Evolutionary conservation across 2,329 filamentous ascomycete genomes (phyloP).

Genomic region (Fusarium fracticaudum): DNA sequence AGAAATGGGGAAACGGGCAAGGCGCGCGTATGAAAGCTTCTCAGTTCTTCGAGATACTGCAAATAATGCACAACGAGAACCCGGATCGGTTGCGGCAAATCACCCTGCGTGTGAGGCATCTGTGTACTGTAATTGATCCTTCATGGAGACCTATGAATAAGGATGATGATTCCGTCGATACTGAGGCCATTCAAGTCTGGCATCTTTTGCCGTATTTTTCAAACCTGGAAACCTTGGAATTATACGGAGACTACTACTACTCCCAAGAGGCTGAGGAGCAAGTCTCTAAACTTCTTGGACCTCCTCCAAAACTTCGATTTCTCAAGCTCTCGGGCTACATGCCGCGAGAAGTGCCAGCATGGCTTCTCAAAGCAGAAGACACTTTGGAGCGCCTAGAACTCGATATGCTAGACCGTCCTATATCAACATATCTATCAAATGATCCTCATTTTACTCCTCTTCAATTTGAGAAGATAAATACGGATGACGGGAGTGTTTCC

Average conservation of each 20-base stretch:
- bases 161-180: accelerated
- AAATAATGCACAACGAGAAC: not conserved
- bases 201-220: constrained; percentile 16
- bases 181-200: constrained; percentile 9
- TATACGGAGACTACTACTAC: not conserved
- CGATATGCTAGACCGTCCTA: constrained; percentile 17
- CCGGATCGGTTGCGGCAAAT: not conserved
- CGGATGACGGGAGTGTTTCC: not conserved
- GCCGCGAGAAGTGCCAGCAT: constrained; percentile 4
- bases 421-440: not conserved
- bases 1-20: not conserved
- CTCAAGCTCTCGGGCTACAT: constrained; percentile 19
- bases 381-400: constrained; percentile 25
- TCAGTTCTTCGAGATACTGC: constrained; percentile 2
- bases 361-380: not conserved
- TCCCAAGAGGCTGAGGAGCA: accelerated
- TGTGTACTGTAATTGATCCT: constrained; percentile 7
- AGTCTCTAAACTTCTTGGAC: not conserved
- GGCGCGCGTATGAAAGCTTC: not conserved
- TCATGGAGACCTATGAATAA: accelerated
- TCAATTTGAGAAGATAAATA: not conserved
- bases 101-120: not conserved
- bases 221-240: constrained; percentile 16
- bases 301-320: constrained; percentile 4
- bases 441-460: not conserved